Evolutionary conservation across 2,329 filamentous ascomycete genomes (phyloP).

Genomic region (Botrytis elliptica): DNA sequence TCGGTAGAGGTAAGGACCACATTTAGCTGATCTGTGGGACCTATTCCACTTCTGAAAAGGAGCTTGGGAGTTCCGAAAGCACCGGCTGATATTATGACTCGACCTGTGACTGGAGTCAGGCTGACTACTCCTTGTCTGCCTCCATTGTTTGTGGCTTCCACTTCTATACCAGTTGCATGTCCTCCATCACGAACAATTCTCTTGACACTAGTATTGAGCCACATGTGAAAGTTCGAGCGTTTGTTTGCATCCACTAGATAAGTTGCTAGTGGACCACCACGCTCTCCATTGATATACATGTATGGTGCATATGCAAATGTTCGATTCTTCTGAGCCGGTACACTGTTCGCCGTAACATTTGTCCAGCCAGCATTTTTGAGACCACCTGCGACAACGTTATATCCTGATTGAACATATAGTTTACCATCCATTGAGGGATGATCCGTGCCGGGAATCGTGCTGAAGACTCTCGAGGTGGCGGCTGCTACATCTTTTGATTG

Average conservation of each 20-base stretch:
- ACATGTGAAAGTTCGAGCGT: constrained; percentile 64
- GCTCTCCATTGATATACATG: constrained; percentile 65
- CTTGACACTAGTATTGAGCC: constrained; percentile 64
- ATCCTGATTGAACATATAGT: constrained; percentile 66
- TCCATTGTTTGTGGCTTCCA: constrained; percentile 53
- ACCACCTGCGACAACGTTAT: constrained; percentile 59
- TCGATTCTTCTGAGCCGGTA: constrained; percentile 62
- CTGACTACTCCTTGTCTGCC: constrained; percentile 61
- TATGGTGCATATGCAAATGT: constrained; percentile 63
- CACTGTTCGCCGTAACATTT: constrained; percentile 57
- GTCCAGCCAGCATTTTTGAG: constrained; percentile 62
- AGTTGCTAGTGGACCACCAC: constrained; percentile 68
- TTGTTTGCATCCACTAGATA: constrained; percentile 63
- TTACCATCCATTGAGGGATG: constrained; percentile 64
- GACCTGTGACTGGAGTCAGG: constrained; percentile 57
- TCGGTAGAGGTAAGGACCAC: constrained; percentile 51
- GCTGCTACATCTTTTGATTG: constrained; percentile 59
- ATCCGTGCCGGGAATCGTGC: constrained; percentile 68
- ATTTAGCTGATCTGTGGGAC: constrained; percentile 46
- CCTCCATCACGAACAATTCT: constrained; percentile 63
- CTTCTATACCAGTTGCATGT: constrained; percentile 64
- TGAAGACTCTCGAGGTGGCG: constrained; percentile 62
- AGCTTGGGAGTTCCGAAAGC: constrained; percentile 62
- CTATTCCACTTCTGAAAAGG: constrained; percentile 65
- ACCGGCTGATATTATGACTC: constrained; percentile 67